These are phyloP conservation scores for Hsuehochloa calcarea DNA, from an alignment of 176 grass and related monocot species.

Conservation along the genomic window DNA sequence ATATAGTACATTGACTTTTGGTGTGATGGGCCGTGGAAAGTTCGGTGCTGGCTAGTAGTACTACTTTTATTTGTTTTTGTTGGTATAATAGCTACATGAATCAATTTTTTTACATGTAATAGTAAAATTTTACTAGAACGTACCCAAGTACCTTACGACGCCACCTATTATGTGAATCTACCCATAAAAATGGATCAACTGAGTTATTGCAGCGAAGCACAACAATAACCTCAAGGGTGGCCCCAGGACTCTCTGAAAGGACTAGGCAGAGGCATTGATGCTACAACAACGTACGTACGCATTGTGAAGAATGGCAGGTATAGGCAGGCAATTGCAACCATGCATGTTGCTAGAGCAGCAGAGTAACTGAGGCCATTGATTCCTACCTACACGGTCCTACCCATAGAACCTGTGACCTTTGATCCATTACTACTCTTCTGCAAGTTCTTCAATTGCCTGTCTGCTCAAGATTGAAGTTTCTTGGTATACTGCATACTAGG, in stretches of 20 bases:
- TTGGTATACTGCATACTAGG: not conserved
- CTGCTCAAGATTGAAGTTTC: not conserved
- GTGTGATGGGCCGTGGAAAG: too few relatives aligned
- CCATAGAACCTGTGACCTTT: not conserved
- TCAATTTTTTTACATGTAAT: too few relatives aligned
- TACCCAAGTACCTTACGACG: too few relatives aligned
- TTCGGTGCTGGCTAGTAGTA: too few relatives aligned
- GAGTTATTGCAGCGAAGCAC: too few relatives aligned
- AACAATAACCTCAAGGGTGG: not conserved
- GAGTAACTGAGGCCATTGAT: not conserved
- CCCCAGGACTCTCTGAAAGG: too few relatives aligned
- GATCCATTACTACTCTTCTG: not conserved
- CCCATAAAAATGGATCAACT: too few relatives aligned
- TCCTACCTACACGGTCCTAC: not conserved
- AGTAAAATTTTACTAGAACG: too few relatives aligned
- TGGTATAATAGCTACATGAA: too few relatives aligned
- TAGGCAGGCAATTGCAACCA: not conserved
- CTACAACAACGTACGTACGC: not conserved
- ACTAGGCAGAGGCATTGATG: not conserved
- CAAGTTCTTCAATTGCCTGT: conserved; percentile 31
- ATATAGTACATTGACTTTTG: too few relatives aligned
- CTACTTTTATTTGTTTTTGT: too few relatives aligned
- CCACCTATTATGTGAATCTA: too few relatives aligned
- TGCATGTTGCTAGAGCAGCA: not conserved
- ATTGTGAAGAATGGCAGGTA: not conserved